Conservation (phyloP, 1,139 yeast genomes). For the Yamadazyma aaseri region DNA sequence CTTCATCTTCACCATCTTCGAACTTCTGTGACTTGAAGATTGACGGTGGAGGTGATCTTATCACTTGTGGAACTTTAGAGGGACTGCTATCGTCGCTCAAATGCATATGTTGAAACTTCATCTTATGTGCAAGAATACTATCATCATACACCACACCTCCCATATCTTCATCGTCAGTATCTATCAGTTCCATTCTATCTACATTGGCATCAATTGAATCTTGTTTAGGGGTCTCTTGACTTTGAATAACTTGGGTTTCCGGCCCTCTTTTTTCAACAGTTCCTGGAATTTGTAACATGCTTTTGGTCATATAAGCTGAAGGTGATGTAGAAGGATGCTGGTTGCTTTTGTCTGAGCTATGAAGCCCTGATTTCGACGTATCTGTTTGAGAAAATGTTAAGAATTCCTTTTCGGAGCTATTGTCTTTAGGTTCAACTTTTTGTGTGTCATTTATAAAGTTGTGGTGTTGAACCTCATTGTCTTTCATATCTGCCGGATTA, state of each 20-base stretch:
- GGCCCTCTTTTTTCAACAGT: slow-evolving; percentile 13
- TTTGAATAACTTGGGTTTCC: slow-evolving; percentile 17
- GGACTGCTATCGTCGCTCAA: slow-evolving; percentile 8
- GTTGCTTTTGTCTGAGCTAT: background rate
- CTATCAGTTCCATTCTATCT: slow-evolving; percentile 10
- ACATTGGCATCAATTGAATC: slow-evolving; percentile 3
- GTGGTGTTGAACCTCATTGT: too few relatives aligned
- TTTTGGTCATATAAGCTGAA: slow-evolving; percentile 1
- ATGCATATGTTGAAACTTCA: slow-evolving; percentile 5
- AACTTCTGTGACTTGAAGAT: background rate
- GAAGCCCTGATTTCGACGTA: slow-evolving; percentile 1
- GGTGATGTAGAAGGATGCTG: slow-evolving; percentile 4
- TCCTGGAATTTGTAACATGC: slow-evolving; percentile 16
- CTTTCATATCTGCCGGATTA: background rate
- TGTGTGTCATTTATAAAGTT: background rate
- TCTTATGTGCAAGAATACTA: slow-evolving; percentile 14
- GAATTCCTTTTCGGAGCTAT: slow-evolving; percentile 5
- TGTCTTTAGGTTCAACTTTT: background rate
- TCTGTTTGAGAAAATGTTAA: slow-evolving; percentile 7
- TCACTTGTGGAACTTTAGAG: slow-evolving; percentile 6
- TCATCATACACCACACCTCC: slow-evolving; percentile 12
- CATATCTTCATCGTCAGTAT: slow-evolving; percentile 21
- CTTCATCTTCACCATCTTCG: slow-evolving; percentile 12
- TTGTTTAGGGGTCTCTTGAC: slow-evolving; percentile 15
- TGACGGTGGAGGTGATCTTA: slow-evolving; percentile 6